Percentiles rank a stretch among this genome's conserved stretches.
Conservation (phyloP, 176 grass and related monocot species). For the Eleusine indica region DNA sequence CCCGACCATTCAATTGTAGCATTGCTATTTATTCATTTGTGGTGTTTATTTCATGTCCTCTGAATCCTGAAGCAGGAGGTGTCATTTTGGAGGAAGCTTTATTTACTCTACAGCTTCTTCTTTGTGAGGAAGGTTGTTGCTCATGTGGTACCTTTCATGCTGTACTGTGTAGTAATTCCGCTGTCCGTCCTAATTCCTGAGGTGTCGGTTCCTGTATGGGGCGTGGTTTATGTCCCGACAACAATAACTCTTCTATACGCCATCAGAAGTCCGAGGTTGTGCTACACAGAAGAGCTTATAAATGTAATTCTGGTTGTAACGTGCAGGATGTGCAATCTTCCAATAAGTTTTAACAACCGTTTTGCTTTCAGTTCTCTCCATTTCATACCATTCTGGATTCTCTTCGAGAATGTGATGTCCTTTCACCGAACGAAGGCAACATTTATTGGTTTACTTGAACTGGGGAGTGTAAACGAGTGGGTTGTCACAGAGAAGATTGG, state of each 20-base stretch:
- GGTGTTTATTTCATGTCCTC: slow-evolving; percentile 34
- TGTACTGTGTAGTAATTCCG: slow-evolving; percentile 88
- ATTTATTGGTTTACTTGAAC: slow-evolving; percentile 82
- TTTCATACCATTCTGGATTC: slow-evolving; percentile 94
- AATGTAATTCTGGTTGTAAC: not conserved
- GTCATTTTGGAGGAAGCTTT: slow-evolving; percentile 80
- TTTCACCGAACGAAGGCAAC: slow-evolving; percentile 89
- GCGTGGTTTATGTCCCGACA: slow-evolving; percentile 82
- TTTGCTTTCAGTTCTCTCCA: slow-evolving; percentile 64
- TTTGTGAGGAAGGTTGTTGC: slow-evolving; percentile 91
- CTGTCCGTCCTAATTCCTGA: slow-evolving; percentile 83
- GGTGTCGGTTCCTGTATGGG: slow-evolving; percentile 78
- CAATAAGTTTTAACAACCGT: slow-evolving; percentile 17
- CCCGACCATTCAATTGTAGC: not conserved
- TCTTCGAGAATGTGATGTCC: slow-evolving; percentile 98
- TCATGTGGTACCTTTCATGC: slow-evolving; percentile 79
- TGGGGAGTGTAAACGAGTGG: slow-evolving; percentile 85
- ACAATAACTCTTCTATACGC: slow-evolving; percentile 83
- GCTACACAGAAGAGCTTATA: slow-evolving; percentile 11
- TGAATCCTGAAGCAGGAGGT: slow-evolving; percentile 69
- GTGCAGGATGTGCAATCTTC: slow-evolving; percentile 1
- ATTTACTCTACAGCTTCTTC: slow-evolving; percentile 98
- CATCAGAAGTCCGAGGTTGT: slow-evolving; percentile 82
- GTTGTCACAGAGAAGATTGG: slow-evolving; percentile 95
- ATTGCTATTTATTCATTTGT: not conserved